Evolutionary conservation across 345 rosid genomes (phyloP).

Genomic region (Orychophragmus violaceus): DNA sequence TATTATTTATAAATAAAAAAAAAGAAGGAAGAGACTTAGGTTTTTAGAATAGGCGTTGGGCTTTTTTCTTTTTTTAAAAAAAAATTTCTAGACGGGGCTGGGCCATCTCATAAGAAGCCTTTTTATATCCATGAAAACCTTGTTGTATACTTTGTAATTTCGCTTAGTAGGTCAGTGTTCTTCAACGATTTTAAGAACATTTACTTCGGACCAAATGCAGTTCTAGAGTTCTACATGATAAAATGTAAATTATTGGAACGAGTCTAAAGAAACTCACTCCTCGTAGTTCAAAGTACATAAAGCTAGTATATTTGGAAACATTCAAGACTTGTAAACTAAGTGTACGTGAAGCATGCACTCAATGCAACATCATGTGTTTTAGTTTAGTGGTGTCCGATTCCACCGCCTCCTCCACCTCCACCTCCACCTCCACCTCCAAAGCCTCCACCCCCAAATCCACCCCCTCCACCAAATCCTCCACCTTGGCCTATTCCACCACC

Average conservation of each 20-base stretch:
- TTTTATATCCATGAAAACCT: too few relatives aligned
- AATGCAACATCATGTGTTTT: neutral
- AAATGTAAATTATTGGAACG: conserved; percentile 1
- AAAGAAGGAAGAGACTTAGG: too few relatives aligned
- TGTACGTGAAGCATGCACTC: conserved; percentile 12
- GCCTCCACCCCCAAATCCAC: conserved; percentile 18
- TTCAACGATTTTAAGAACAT: neutral
- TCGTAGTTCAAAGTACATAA: conserved; percentile 1
- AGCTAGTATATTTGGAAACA: conserved; percentile 9
- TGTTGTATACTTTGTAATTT: too few relatives aligned
- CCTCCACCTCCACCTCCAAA: conserved; percentile 8
- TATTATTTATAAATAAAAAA: too few relatives aligned
- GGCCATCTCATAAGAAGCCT: too few relatives aligned
- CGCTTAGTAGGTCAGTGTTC: neutral
- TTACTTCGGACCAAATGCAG: neutral
- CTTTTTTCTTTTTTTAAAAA: too few relatives aligned
- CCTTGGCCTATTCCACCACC: conserved; percentile 26
- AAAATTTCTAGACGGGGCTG: too few relatives aligned
- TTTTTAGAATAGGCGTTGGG: too few relatives aligned
- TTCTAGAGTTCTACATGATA: neutral
- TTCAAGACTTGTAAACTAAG: conserved; percentile 10
- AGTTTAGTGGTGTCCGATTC: conserved; percentile 23
- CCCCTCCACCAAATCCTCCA: conserved; percentile 24
- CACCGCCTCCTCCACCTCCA: conserved; percentile 11
- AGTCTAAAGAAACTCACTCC: conserved; percentile 3